phyloP scores from a whole-genome alignment of 2,329 filamentous ascomycete species.

The Neonectria hederae region DNA sequence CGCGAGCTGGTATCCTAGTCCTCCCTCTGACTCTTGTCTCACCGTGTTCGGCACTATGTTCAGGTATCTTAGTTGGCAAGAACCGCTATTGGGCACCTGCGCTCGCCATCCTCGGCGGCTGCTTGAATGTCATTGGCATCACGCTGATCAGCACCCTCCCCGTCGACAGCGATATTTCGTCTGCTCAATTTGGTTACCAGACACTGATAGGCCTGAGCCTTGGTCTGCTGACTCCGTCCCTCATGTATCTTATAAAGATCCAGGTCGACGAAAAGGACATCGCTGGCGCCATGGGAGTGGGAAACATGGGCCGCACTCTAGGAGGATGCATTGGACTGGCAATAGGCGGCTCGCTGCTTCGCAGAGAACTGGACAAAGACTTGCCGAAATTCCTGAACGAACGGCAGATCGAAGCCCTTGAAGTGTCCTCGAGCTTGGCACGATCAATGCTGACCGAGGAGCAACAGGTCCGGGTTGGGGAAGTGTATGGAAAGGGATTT shows the following conservation, averaged over 20 bases:
- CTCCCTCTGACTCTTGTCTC: constrained; percentile 12
- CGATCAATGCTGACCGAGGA: constrained; percentile 6
- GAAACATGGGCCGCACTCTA: background rate
- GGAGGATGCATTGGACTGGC: background rate
- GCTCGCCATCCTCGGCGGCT: background rate
- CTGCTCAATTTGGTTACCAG: constrained; percentile 3
- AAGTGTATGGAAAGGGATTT: constrained; percentile 11
- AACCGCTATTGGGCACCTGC: background rate
- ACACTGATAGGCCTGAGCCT: constrained; percentile 2
- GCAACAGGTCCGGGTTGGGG: constrained; percentile 2
- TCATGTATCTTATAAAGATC: constrained; percentile 11
- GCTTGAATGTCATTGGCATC: constrained; percentile 3
- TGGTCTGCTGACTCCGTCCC: constrained; percentile 2
- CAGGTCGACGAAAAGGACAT: constrained; percentile 8
- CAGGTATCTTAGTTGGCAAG: constrained; percentile 5
- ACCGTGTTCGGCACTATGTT: constrained; percentile 1
- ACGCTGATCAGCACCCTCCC: constrained; percentile 1
- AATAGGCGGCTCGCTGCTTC: background rate
- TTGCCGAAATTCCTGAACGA: background rate
- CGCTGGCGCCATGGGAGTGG: background rate
- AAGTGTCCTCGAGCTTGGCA: background rate
- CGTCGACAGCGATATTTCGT: background rate
- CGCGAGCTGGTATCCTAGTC: background rate
- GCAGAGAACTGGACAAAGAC: background rate
- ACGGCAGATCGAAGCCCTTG: background rate